Evolutionary conservation across 2,329 filamentous ascomycete genomes (phyloP), one percentile per base, ranked within the genome.

Genomic region (Delphinella strobiligena): DNA sequence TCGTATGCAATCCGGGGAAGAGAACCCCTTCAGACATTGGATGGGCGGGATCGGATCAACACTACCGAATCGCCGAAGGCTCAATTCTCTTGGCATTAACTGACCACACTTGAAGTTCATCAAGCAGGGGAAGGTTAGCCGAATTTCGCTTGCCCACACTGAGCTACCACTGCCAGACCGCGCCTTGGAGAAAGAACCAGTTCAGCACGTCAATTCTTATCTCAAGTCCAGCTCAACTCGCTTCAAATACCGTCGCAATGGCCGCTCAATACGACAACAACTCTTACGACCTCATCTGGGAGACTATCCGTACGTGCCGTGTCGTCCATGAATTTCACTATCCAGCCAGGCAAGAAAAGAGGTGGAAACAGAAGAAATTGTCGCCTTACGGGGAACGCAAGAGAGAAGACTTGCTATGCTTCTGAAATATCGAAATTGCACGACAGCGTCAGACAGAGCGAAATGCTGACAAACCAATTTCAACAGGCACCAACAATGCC

Each of bases 221-320:
- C 31, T 18, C 33, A 5, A 16, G 34, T 31, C 12, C 31, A 36
- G 31, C 15, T 38, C 34, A 30, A 35, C 14, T n/a, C 22, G 60
- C 54, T 59, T 58, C 72, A 76, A 65, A 66, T 75, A 47, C 76
- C 71, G 63, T 66, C 53, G 61, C 62, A 58, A 71, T 67, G 64
- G 70, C 75, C 55, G 66, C 78, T 58, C 31, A 49, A 40, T 52
- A 49, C 53, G 54, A 58, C 40, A 85, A 87, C 73, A 74, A 93
- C 62, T 93, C 87, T 65, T 69, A 80, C 62, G 88, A 95, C 71
- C 75, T 95, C 58, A 71, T 94, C 74, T 96, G 89, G 89, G 82
- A 89, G 77, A 71, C 93, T 67, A 80, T 81, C 75, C 85, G 88
- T 95, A 80, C 68, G 87, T 87, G 50, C 46, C 45, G 14, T 36